Evolutionary conservation across 805 yeast genomes (phyloP), one percentile per base, ranked within the genome.

Genomic region (Ogataea wickerhamii): DNA sequence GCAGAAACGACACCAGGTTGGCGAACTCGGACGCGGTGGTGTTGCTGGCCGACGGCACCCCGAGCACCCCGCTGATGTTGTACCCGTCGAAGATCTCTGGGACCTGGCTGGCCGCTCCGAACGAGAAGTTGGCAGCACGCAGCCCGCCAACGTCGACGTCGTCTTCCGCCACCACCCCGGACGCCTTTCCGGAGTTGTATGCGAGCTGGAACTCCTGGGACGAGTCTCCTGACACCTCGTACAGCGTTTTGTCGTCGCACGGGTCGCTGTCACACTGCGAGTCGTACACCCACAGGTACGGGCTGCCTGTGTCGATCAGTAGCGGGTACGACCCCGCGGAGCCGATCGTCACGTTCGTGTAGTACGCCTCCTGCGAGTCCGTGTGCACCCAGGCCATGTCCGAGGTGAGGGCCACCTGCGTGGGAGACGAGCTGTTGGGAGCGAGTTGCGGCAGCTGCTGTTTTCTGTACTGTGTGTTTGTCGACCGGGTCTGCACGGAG

Each of bases 221-320:
- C 1, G 63, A 36, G 0, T 49, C 38, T 2, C 46, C 31, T 1
- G 47, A 28, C 8, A 52, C 28, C 18, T 71, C 58, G 44, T 60
- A 66, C 3, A 64, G 42, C 5, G 50, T 43, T 21, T 61, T 52
- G 23, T 51, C 51, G 2, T 52, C 36, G 48, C 85, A 80, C 1
- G 74, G 64, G 4, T 49, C 17, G 35, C 67, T 67, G 1, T 60
- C 55, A 60, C 86, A 80, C 26, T 69, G 56, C 1, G 65, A 54
- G 33, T 75, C 78, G 52, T 76, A 78, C 3, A 80, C 67, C 87
- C 87, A 80, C 2, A 78, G 53, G 40, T 78, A 72, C 13, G 79
- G 78, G 19, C 82, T 76, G 5, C 83, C 86, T 0, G 87, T 80
- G 55, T 80, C 87, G 13, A 80, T 59, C 14, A 80, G 65, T 27